phyloP scores from a whole-genome alignment of 495 filamentous ascomycete species.

The Hypoxylon intermedium region DNA sequence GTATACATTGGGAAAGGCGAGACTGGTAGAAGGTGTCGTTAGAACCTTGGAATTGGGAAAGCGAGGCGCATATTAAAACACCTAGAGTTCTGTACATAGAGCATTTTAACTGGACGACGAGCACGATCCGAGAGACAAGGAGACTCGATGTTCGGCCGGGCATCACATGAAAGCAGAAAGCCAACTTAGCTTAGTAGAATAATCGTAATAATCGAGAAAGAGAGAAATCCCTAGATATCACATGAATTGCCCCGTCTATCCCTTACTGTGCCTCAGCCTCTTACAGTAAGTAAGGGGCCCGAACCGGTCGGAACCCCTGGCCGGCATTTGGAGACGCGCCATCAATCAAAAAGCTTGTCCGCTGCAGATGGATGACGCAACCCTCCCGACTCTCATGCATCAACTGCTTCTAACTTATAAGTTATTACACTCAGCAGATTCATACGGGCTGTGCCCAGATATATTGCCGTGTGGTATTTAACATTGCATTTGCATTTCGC shows the following conservation, averaged over 20 bases:
- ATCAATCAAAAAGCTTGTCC: slow-evolving; percentile 17
- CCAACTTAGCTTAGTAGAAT: slow-evolving; percentile 23
- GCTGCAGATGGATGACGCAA: slow-evolving; percentile 24
- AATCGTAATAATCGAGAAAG: slow-evolving; percentile 29
- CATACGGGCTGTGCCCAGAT: not conserved
- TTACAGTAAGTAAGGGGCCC: slow-evolving; percentile 13
- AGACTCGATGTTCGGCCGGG: not conserved
- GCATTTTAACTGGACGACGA: slow-evolving; percentile 29
- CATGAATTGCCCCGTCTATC: not conserved
- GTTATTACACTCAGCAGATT: not conserved
- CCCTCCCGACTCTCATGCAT: not conserved
- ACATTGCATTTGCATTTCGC: not conserved
- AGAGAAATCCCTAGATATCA: no score
- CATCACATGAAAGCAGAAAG: slow-evolving; percentile 26
- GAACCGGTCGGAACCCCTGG: no score
- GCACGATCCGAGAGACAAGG: slow-evolving; percentile 13
- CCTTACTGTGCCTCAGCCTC: slow-evolving; percentile 8
- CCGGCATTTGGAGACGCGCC: slow-evolving; percentile 18
- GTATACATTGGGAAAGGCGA: slow-evolving; percentile 71
- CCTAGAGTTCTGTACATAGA: slow-evolving; percentile 34
- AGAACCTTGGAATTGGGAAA: not conserved
- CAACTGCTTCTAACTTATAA: not conserved
- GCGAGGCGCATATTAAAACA: slow-evolving; percentile 6
- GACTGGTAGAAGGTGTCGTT: slow-evolving; percentile 27
- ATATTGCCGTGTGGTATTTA: no score